Evolutionary conservation across 148 eudicot genomes (phyloP).

Genomic region (Camellia japonica): DNA sequence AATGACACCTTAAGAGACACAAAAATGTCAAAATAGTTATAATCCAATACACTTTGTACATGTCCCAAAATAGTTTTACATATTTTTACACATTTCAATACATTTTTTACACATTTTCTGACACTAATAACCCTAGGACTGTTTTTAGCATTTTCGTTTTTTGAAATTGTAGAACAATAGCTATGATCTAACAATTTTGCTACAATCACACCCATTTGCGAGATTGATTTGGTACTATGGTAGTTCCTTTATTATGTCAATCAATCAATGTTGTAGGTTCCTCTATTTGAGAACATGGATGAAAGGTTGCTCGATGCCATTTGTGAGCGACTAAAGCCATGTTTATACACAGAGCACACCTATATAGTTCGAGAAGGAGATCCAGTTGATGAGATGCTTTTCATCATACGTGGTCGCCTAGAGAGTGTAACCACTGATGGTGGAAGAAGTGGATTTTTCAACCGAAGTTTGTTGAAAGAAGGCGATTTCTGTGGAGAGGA

Average conservation of each 20-base stretch:
- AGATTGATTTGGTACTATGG: no score
- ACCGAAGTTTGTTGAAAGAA: constrained; percentile 74
- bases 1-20: no score
- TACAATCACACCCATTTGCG: no score
- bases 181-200: no score
- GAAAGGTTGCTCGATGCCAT: constrained; percentile 92
- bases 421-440: constrained; percentile 96
- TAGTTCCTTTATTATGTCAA: not conserved
- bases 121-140: no score
- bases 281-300: constrained; percentile 94
- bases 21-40: no score
- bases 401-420: constrained; percentile 87
- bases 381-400: constrained; percentile 93
- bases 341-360: constrained; percentile 77
- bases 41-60: no score
- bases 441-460: constrained; percentile 92
- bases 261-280: constrained; percentile 48
- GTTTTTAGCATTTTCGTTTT: not conserved
- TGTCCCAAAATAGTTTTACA: no score
- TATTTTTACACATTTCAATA: no score
- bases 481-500: constrained; percentile 98
- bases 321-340: constrained; percentile 89
- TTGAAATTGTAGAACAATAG: not conserved
- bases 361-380: constrained; percentile 92
- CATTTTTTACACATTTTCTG: no score